phyloP scores from a whole-genome alignment of 2,329 filamentous ascomycete genomes.

The Dothistroma septosporum region DNA sequence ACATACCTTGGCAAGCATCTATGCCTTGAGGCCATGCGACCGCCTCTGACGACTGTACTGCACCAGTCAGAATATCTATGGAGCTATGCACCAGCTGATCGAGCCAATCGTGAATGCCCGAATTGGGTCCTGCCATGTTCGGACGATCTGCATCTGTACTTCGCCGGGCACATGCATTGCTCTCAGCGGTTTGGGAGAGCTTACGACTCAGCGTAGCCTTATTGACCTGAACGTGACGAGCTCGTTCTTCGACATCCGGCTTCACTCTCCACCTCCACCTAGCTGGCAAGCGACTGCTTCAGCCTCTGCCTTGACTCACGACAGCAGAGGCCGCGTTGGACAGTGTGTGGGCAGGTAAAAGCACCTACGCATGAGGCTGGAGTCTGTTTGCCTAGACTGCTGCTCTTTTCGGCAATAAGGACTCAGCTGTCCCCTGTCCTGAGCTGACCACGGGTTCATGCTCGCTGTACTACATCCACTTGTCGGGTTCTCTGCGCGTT shows the following conservation, averaged over 20 bases:
- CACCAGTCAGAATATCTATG: background rate
- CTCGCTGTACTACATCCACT: background rate
- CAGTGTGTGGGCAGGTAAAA: background rate
- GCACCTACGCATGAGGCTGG: background rate
- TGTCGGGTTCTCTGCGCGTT: background rate
- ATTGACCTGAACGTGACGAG: background rate
- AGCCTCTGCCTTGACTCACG: background rate
- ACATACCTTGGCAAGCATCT: background rate
- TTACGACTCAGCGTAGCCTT: background rate
- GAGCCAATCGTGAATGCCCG: background rate
- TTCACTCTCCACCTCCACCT: background rate
- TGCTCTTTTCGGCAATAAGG: background rate
- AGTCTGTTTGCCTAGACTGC: background rate
- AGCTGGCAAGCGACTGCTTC: background rate
- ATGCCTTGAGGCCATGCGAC: background rate
- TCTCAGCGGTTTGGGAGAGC: background rate
- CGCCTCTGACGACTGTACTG: background rate
- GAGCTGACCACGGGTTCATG: background rate
- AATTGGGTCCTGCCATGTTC: background rate
- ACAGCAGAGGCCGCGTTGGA: background rate
- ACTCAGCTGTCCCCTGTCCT: background rate
- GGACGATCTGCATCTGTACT: background rate
- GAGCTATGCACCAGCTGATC: background rate
- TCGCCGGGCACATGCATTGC: background rate
- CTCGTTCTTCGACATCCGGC: background rate